These are phyloP conservation scores for Blumeria hordei DNA, from an alignment of 2,329 filamentous ascomycete species.

Conservation along the genomic window DNA sequence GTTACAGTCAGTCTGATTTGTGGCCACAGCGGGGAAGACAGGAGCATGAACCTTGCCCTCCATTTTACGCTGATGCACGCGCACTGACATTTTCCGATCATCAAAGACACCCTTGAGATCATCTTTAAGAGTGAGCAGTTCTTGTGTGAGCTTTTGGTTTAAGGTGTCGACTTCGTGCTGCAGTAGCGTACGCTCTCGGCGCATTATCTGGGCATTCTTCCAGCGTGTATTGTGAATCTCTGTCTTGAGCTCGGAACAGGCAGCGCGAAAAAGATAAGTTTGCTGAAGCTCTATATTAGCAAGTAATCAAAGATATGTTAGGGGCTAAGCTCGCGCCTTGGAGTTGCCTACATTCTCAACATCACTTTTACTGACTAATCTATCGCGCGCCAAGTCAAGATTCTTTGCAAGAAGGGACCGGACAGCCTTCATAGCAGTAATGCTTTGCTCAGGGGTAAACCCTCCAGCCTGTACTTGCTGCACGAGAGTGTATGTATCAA, in stretches of 20 bases:
- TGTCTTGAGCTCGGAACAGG: conserved; percentile 73
- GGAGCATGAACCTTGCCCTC: conserved; percentile 44
- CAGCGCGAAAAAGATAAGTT: conserved; percentile 78
- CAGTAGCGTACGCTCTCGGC: conserved; percentile 60
- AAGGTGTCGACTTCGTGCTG: conserved; percentile 93
- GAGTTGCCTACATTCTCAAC: conserved; percentile 44
- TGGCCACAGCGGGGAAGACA: not conserved
- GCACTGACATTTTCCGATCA: conserved; percentile 76
- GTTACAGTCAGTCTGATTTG: not conserved
- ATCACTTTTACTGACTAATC: conserved; percentile 70
- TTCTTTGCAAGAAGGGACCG: conserved; percentile 54
- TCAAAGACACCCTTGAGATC: conserved; percentile 92
- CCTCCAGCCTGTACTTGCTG: conserved; percentile 48
- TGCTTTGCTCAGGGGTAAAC: conserved; percentile 50
- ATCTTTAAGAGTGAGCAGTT: conserved; percentile 60
- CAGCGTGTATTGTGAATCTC: conserved; percentile 63
- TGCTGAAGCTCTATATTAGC: conserved; percentile 24
- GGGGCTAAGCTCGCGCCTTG: not conserved
- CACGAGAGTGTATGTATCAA: conserved; percentile 81
- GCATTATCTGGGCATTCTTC: conserved; percentile 54
- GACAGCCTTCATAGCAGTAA: conserved; percentile 81
- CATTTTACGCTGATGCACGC: conserved; percentile 64
- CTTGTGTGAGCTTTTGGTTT: conserved; percentile 62
- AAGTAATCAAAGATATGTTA: not conserved
- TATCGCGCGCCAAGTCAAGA: conserved; percentile 54